Evolutionary conservation across 2,329 filamentous ascomycete genomes (phyloP), one percentile per base, ranked within the genome.

Genomic region (Cadophora sp.): DNA sequence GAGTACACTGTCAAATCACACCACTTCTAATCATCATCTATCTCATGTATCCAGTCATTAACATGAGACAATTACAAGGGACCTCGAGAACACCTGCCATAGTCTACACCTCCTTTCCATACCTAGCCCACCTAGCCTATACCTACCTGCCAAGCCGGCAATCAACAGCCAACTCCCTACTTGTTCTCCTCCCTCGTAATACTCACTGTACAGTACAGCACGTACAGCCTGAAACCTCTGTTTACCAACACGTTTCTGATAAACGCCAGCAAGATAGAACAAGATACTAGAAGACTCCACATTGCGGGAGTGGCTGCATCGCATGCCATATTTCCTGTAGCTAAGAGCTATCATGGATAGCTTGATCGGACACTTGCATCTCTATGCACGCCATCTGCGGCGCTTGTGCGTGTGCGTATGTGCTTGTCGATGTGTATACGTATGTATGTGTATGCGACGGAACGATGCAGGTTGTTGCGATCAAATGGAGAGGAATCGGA

Each of bases 231-330:
- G n/a, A n/a, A n/a, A 40, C 22, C 31, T 59, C 22, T 24, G 55
- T 58, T 37, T 31, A 14, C 26, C 22, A 59, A 12, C 34, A 58
- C 22, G 31, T 59, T 40, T 59, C 34, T 43, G 12, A 40, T 59
- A n/a, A 59, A 58, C 55, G 14, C n/a, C 55, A 58, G 14, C 29
- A 40, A 12, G 11, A 58, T 3, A 58, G 9, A 22, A 1, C 12
- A 4, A 48, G 6, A 43, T 12, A 9, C 37, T 9, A 16, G 3
- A 43, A 8, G 19, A 48, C 19, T 48, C 19, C 31, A 59, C 56
- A 43, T 5, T 26, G 34, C 56, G 56, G 34, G 31, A 43, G 56
- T 59, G 31, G 56, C 56, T 37, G 56, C 56, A 59, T 59, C 31
- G 56, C 43, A 48, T 48, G 14, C 14, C 22, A 59, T 24, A 40